Conservation (phyloP, 345 rosid genomes). For the Clarkia xantiana region DNA sequence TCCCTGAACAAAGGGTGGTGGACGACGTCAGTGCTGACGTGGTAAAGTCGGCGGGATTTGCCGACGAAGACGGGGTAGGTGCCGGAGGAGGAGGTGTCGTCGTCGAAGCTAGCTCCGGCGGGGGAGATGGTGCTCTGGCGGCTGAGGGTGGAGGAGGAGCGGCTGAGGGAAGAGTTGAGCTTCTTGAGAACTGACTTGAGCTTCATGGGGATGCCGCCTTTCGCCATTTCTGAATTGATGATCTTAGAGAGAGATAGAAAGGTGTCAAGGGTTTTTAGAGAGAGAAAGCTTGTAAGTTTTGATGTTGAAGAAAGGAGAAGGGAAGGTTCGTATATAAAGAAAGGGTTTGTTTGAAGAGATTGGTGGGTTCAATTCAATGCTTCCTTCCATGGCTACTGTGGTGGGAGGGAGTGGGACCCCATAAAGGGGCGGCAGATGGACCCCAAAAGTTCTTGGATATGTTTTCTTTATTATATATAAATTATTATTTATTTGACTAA, state of each 20-base stretch:
- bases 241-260: background rate
- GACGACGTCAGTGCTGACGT: constrained; percentile 39
- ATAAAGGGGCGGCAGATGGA: too few relatives aligned
- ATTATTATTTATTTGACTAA: too few relatives aligned
- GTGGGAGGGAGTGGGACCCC: too few relatives aligned
- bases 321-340: constrained; percentile 14
- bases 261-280: constrained; percentile 2
- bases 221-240: constrained; percentile 23
- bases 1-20: constrained; percentile 29
- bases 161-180: constrained; percentile 58
- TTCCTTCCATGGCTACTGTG: too few relatives aligned
- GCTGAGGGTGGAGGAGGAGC: constrained; percentile 5
- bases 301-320: constrained; percentile 12
- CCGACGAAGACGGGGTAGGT: constrained; percentile 73
- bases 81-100: constrained; percentile 10
- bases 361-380: too few relatives aligned
- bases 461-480: too few relatives aligned
- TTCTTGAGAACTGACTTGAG: constrained; percentile 79
- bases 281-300: too few relatives aligned
- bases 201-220: constrained; percentile 56
- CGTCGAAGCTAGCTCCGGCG: constrained; percentile 14
- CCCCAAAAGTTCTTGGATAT: too few relatives aligned
- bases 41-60: constrained; percentile 56
- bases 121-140: constrained; percentile 25
- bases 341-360: background rate